These are phyloP conservation scores for Termitomyces sp. DNA, from an alignment of 1,284 basidiomycete species.

Conservation along the genomic window DNA sequence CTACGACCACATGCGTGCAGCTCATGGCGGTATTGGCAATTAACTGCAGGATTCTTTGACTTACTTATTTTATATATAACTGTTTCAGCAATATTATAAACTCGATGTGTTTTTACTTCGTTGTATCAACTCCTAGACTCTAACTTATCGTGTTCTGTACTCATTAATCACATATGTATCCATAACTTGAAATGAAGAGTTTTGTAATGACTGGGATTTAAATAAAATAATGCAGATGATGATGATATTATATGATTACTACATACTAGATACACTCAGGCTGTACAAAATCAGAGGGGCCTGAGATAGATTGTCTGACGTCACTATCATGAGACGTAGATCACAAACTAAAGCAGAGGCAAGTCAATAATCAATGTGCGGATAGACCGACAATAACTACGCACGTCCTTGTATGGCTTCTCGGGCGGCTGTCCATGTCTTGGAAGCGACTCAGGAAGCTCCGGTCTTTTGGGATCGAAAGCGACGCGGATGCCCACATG, in stretches of 20 bases:
- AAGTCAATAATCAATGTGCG: neutral
- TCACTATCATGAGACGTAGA: neutral
- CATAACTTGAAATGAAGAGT: neutral
- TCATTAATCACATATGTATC: neutral
- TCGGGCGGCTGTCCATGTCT: conserved; percentile 45
- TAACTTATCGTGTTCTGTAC: too few species aligned
- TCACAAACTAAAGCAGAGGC: neutral
- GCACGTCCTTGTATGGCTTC: conserved; percentile 54
- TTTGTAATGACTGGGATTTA: too few species aligned
- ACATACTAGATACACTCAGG: neutral
- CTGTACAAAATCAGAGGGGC: neutral
- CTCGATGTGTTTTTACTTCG: too few species aligned
- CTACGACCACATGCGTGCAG: conserved; percentile 36
- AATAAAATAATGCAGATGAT: neutral
- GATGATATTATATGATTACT: too few species aligned
- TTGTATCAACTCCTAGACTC: too few species aligned
- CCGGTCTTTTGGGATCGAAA: conserved; percentile 42
- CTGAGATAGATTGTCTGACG: neutral
- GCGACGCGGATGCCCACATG: conserved; percentile 37
- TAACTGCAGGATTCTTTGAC: neutral
- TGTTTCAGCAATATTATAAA: too few species aligned
- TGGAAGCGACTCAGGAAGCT: conserved; percentile 56
- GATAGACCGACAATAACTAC: conserved; percentile 16
- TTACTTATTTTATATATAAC: neutral
- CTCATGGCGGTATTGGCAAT: conserved; percentile 34